Evolutionary conservation across 768 basidiomycete genomes (phyloP), one percentile per base, ranked within the genome.

Genomic region (Russula vinacea): DNA sequence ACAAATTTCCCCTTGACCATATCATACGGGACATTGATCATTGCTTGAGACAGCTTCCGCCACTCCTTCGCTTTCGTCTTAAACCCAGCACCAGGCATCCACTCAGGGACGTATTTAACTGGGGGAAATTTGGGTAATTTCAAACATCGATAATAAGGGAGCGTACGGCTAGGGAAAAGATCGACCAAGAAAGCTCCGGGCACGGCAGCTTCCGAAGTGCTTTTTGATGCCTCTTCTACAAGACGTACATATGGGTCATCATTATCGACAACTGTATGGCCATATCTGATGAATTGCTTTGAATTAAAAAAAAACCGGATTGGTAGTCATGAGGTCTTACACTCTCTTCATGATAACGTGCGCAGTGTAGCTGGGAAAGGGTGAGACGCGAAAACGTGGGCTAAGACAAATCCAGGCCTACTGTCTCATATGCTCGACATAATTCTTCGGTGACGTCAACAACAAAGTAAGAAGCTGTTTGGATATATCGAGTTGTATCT

Each of bases 11-110:
- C 60, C 56, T 71, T 67, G 58, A 68, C 66, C 67, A 61, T 67
- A 26, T 62, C 33, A 49, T 68, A 69, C 3, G 72, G 72, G 1
- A 56, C 56, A 45, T 68, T 63, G 9, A 67, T 56, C 71, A 73
- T 70, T 1, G 62, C 65, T 24, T 64, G 55, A 14, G 65, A 59
- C 9, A 66, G 57, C 42, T 66, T 67, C 39, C 64, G 54, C 70
- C 70, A 72, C 32, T 61, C 62, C 14, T 37, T 50, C 3, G 67
- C 67, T 37, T 66, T 66, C 33, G 29, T 61, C 32, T 68, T 68
- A 40, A 68, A 68, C 19, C 62, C 64, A 1, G 68, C 72, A 40
- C 70, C 72, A 2, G 72, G 72, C 59, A 73, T 63, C 72, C 72
- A 73, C 47, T 56, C 59, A 3, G 72, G 72, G 14, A 71, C 56